phyloP scores from a whole-genome alignment of 192 early-diverging fungal species.

The Backusella psychrophila region DNA sequence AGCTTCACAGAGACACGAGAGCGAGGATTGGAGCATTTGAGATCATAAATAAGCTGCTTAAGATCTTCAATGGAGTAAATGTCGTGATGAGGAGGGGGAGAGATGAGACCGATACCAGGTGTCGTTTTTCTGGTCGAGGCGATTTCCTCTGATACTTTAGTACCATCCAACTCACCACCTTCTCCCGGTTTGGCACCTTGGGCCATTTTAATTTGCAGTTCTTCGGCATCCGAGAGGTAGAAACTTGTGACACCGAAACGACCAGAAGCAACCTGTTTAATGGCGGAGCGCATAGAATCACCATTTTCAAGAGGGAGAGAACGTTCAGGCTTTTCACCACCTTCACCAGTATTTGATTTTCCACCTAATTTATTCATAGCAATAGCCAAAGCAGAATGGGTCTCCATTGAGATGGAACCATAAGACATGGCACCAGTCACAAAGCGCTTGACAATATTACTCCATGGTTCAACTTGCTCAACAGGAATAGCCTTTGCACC shows the following conservation, averaged over 20 bases:
- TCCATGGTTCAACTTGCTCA: slow-evolving; percentile 98
- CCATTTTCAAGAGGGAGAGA: slow-evolving; percentile 74
- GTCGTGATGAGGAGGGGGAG: slow-evolving; percentile 98
- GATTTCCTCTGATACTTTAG: slow-evolving; percentile 73
- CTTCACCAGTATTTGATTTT: slow-evolving; percentile 99
- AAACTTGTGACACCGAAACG: slow-evolving; percentile 97
- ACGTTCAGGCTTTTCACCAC: slow-evolving; percentile 91
- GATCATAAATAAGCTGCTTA: slow-evolving; percentile 97
- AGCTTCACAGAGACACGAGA: slow-evolving; percentile 96
- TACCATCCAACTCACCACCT: slow-evolving; percentile 76
- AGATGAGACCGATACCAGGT: slow-evolving; percentile 95
- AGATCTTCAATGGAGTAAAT: slow-evolving; percentile 99
- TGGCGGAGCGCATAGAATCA: slow-evolving; percentile 85
- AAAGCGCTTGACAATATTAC: slow-evolving; percentile 90
- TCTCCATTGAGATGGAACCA: slow-evolving; percentile 96
- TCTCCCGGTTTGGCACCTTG: slow-evolving; percentile 99
- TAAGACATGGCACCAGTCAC: slow-evolving; percentile 99
- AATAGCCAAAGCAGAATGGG: slow-evolving; percentile 88
- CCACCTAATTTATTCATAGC: slow-evolving; percentile 98
- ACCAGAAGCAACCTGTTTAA: slow-evolving; percentile 99
- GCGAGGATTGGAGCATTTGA: slow-evolving; percentile 89
- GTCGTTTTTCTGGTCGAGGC: slow-evolving; percentile 92
- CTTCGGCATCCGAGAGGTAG: slow-evolving; percentile 94
- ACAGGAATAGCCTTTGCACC: slow-evolving; percentile 74
- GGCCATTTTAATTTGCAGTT: slow-evolving; percentile 99